phyloP scores from a whole-genome alignment of 1,139 yeast species.

The Blastobotrys malaysiensis region DNA sequence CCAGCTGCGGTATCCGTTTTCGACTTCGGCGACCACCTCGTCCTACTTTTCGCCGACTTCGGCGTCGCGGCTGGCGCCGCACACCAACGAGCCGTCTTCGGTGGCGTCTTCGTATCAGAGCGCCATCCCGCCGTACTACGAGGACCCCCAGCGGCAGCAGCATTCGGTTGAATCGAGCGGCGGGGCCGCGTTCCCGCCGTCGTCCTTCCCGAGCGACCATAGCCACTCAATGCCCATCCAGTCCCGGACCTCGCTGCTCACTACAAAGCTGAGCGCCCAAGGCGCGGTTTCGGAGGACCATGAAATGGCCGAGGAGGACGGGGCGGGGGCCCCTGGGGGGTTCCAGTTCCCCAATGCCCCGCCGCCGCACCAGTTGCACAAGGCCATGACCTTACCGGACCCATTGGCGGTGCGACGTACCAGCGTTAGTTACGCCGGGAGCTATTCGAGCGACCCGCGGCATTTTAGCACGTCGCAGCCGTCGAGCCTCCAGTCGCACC shows the following conservation, averaged over 20 bases:
- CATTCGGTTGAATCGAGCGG: not conserved
- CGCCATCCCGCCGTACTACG: conserved; percentile 13
- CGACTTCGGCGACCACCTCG: conserved; percentile 16
- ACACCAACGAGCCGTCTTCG: conserved; percentile 30
- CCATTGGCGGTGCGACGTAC: not conserved
- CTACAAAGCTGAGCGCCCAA: not conserved
- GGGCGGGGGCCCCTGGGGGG: no score
- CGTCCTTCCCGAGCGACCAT: not conserved
- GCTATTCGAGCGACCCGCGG: not conserved
- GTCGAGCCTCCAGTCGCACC: not conserved
- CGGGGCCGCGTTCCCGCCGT: not conserved
- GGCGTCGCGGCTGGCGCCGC: conserved; percentile 26
- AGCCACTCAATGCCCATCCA: not conserved
- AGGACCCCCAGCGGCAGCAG: conserved; percentile 1
- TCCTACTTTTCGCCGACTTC: conserved; percentile 27
- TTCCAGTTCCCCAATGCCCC: not conserved
- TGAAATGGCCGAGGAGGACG: not conserved
- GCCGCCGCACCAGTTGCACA: not conserved
- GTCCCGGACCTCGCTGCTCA: not conserved
- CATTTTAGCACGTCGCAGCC: not conserved
- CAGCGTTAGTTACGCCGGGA: not conserved
- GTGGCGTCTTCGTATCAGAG: conserved; percentile 30
- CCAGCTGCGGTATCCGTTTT: conserved; percentile 9
- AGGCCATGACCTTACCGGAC: not conserved
- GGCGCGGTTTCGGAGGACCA: not conserved